Base-by-base conservation (phyloP, 2,329 filamentous ascomycete genomes). In the Fusarium sp. region DNA sequence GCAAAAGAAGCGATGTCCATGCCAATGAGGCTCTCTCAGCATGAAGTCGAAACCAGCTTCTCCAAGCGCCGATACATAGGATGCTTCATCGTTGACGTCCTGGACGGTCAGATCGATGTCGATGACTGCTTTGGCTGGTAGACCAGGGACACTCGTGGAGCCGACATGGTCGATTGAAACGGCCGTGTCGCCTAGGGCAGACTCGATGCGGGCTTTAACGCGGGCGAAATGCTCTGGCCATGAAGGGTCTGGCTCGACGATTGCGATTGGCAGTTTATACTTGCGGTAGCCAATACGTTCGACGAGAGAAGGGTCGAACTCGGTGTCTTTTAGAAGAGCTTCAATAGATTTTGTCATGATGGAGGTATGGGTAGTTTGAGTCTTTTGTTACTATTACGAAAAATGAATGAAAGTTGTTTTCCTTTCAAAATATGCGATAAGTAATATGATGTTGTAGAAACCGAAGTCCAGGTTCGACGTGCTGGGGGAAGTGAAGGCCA, bases 51-150 rank as follows among this genome's bases (percentile, higher is more conserved):
- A 85, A 1, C 83, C 83, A 0, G 71, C 78, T 0, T 69, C 62
- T 67, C 84, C 82, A 6, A 86, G 80, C 5, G 73, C 72, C 3
- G 76, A 68, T 9, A 80, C 81, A 61, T 86, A 86, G 2, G 74
- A 71, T 3, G 64, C 71, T 66, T 86, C 83, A 39, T 80, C 77
- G 13, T 67, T 65, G 24, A 79, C 59, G 47, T 84, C 76, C 5
- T 69, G 47, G 9, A 87, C 77, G 5, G 81, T 76, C 10, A 87
- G 73, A 67, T 87, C 85, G 28, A 87, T 78, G 70, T 87, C 85
- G 46, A 87, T 83, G 46, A 86, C 75, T 30, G 79, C 76, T 74
- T 87, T 87, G 45, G 85, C 84, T 0, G 82, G 77, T 5, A 87
- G 78, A 9, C 74, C 76, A 0, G 83, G 82, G 8, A 87, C 77